phyloP scores from a whole-genome alignment of 2,329 filamentous ascomycete genomes.

The Onygenales sp. region DNA sequence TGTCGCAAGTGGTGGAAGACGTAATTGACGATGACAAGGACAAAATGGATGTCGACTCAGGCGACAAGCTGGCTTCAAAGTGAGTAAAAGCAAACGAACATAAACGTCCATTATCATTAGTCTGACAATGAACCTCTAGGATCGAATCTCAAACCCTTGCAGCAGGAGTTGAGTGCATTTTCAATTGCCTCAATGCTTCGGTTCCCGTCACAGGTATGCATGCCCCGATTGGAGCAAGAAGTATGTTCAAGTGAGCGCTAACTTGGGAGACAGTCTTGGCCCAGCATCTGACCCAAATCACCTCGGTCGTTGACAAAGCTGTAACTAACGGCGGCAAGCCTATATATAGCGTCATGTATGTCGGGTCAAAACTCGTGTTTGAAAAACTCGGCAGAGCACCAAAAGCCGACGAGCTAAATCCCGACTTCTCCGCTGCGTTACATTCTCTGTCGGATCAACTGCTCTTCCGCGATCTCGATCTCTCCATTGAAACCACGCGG shows the following conservation, averaged over 20 bases:
- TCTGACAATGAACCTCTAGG: slow-evolving; percentile 9
- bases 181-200: slow-evolving; percentile 27
- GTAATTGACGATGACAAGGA: slow-evolving; percentile 43
- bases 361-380: slow-evolving; percentile 25
- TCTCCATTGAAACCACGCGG: slow-evolving; percentile 27
- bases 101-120: not conserved
- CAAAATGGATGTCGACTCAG: slow-evolving; percentile 59
- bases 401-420: slow-evolving; percentile 9
- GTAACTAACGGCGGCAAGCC: slow-evolving; percentile 23
- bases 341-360: slow-evolving; percentile 26
- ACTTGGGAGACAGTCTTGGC: slow-evolving; percentile 17
- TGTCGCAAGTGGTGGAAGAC: slow-evolving; percentile 53
- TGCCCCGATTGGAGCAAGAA: slow-evolving; percentile 10
- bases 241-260: slow-evolving; percentile 14
- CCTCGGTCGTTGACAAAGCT: slow-evolving; percentile 20
- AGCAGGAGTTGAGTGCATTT: slow-evolving; percentile 28
- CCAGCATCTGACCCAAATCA: slow-evolving; percentile 20
- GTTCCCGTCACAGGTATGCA: slow-evolving; percentile 9
- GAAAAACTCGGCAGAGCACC: slow-evolving; percentile 19
- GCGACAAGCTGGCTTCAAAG: slow-evolving; percentile 29
- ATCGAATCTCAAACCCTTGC: slow-evolving; percentile 26
- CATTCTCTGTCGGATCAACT: slow-evolving; percentile 19
- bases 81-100: slow-evolving; percentile 10
- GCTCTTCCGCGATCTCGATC: slow-evolving; percentile 24
- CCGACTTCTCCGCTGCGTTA: slow-evolving; percentile 19